Evolutionary conservation across 768 basidiomycete species (phyloP), one percentile per base, ranked within the genome.

Genomic region (Neoboletus brunneissimus): DNA sequence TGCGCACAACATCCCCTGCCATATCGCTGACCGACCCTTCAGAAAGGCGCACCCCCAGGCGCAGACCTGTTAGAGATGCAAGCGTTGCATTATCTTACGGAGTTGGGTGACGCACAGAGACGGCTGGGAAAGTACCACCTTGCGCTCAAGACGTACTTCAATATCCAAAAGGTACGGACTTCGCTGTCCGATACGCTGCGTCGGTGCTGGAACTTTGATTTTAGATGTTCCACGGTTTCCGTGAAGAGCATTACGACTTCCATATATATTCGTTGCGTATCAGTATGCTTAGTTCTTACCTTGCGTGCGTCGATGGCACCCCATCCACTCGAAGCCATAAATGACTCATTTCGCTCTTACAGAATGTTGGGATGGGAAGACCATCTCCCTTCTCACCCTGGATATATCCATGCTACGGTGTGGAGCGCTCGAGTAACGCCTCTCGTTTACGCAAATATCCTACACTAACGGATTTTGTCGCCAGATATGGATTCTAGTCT

Each of bases 181-280:
- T 55, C 47, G 53, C 44, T 23, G 23, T 58, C 16, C 23, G 54
- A 51, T 29, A 31, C 32, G 58, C 43, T 41, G 34, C 31, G 29
- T 29, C 37, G 34, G 45, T 22, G 45, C 46, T 65, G 35, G 22
- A 65, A 51, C 48, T 16, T 40, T 50, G 22, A 32, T 48, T 29
- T 40, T 57, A 91, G 91, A 75, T 87, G 16, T 98, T 96, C 70
- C 81, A 87, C 51, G 89, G 89, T 51, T 82, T 90, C 60, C 93
- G 97, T 60, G 94, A 98, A 62, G 95, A 97, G 66, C 94, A 98
- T 73, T 98, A 89, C 64, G 97, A 99, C 72, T 99, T 99, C 79
- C 97, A 99, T 70, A 85, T 89, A 8, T 99, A 98, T 71, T 91
- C 91, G 61, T 62, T 98, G 62, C 86, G 97, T 51, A 94, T 91